Evolutionary conservation across 75 land plant species (phyloP).

Genomic region (Cryptomeria japonica): DNA sequence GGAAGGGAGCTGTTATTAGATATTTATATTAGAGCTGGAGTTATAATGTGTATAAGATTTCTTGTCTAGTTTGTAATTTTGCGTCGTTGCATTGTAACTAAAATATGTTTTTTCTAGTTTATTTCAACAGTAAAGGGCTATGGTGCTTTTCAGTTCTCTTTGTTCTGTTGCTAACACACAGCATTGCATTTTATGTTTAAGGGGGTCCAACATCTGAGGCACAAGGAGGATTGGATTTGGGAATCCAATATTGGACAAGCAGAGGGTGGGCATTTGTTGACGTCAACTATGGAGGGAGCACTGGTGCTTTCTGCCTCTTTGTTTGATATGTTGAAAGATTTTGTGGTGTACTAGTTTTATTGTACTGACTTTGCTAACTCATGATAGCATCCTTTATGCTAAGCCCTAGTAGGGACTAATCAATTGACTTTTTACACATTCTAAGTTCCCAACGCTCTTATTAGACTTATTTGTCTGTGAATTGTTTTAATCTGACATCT

Average conservation of each 20-base stretch:
- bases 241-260: conserved; percentile 97
- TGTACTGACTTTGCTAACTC: not conserved
- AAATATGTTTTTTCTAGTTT: not conserved
- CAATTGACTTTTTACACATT: not conserved
- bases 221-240: conserved; percentile 64
- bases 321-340: not conserved
- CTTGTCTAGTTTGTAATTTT: not conserved
- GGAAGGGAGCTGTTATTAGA: not conserved
- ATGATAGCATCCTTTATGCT: not conserved
- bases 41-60: not conserved
- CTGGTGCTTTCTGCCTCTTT: conserved; percentile 57
- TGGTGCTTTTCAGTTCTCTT: not conserved
- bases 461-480: not conserved
- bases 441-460: not conserved
- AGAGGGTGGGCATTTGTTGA: conserved; percentile 99
- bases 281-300: conserved; percentile 99
- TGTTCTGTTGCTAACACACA: not conserved
- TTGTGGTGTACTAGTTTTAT: not conserved
- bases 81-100: not conserved
- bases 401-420: not conserved
- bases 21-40: not conserved
- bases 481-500: not conserved
- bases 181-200: not conserved
- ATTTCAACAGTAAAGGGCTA: not conserved
- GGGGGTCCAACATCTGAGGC: conserved; percentile 93